Conservation (phyloP, 2,329 filamentous ascomycete species). For the Cryphonectria japonica region DNA sequence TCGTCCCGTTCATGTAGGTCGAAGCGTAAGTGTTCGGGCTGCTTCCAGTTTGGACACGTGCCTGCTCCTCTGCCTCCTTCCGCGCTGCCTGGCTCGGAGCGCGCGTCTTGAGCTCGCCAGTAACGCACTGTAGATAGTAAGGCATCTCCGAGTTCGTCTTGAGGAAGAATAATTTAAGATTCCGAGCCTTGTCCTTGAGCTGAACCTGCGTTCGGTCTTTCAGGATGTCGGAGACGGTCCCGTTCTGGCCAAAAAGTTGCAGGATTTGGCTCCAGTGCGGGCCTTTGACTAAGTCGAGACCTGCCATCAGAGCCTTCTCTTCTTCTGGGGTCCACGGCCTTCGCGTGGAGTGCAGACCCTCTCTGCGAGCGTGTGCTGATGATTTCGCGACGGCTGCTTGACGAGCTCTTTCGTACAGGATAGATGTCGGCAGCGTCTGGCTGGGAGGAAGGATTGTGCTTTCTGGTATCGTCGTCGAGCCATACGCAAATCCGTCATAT, state of each 20-base stretch:
- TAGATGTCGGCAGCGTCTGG: conserved; percentile 58
- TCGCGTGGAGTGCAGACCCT: conserved; percentile 64
- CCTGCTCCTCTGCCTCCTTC: conserved; percentile 69
- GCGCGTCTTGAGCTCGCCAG: conserved; percentile 84
- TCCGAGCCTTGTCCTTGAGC: conserved; percentile 88
- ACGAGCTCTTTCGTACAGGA: conserved; percentile 61
- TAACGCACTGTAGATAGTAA: conserved; percentile 84
- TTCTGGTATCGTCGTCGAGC: conserved; percentile 34
- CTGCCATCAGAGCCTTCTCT: conserved; percentile 87
- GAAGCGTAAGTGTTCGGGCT: conserved; percentile 48
- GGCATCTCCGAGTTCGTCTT: conserved; percentile 92
- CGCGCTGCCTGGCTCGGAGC: conserved; percentile 75
- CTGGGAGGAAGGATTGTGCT: conserved; percentile 55
- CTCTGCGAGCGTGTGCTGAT: conserved; percentile 57
- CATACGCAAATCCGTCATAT: conserved; percentile 19
- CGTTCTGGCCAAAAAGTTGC: conserved; percentile 78
- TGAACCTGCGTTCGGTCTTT: conserved; percentile 91
- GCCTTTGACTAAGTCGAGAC: conserved; percentile 84
- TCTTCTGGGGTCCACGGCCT: conserved; percentile 88
- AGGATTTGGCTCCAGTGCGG: conserved; percentile 94
- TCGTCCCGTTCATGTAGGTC: conserved; percentile 21
- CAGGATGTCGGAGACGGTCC: conserved; percentile 78
- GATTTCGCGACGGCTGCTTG: conserved; percentile 63
- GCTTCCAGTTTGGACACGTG: conserved; percentile 64
- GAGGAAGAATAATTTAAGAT: conserved; percentile 87